phyloP scores from a whole-genome alignment of 2,329 filamentous ascomycete genomes.

The Ascochyta viciae-villosae region DNA sequence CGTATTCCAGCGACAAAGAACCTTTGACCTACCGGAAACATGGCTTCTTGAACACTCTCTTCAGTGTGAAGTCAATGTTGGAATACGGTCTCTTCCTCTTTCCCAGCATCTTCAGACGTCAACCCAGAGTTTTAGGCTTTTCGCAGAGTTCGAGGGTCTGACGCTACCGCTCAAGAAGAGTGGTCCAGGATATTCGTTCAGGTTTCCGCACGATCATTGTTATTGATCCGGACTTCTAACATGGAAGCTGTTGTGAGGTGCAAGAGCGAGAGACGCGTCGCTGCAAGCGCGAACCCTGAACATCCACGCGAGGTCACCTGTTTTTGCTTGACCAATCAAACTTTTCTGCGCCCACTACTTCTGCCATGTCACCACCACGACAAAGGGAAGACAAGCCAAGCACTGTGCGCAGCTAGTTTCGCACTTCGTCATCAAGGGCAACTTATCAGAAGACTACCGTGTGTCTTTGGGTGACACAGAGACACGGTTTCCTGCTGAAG shows the following conservation, averaged over 20 bases:
- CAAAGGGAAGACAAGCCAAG: neutral
- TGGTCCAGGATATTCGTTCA: neutral
- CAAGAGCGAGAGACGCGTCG: constrained; percentile 19
- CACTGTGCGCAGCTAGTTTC: neutral
- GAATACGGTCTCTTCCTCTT: constrained; percentile 39
- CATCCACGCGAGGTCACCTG: constrained; percentile 32
- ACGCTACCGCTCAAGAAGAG: neutral
- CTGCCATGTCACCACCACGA: neutral
- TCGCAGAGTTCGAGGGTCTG: neutral
- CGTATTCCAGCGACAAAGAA: no score
- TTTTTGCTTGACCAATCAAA: constrained; percentile 14
- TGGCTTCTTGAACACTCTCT: constrained; percentile 74
- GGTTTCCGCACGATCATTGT: constrained; percentile 3
- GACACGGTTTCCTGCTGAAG: neutral
- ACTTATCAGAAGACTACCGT: neutral
- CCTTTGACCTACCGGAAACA: constrained; percentile 68
- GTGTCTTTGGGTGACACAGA: neutral
- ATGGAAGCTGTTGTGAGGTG: constrained; percentile 1
- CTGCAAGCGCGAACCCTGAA: constrained; percentile 9
- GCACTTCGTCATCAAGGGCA: neutral
- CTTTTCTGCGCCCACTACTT: neutral
- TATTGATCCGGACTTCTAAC: neutral
- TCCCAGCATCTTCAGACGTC: constrained; percentile 34
- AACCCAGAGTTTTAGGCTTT: neutral
- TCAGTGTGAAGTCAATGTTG: constrained; percentile 77